phyloP scores from a whole-genome alignment of 2,329 filamentous ascomycete species.

The Tolypocladium amazonense region DNA sequence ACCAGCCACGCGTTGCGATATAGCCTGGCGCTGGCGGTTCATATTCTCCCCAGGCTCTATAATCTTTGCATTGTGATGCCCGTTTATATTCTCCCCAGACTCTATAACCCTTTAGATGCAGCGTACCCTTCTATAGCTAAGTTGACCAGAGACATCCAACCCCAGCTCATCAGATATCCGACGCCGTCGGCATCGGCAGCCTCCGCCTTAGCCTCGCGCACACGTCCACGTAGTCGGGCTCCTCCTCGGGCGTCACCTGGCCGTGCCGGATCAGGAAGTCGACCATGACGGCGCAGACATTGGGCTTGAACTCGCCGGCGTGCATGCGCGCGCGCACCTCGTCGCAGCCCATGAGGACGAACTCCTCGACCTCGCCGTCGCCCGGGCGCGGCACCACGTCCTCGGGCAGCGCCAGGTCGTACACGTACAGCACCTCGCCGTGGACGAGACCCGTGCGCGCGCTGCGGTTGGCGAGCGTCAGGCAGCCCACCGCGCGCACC shows the following conservation, averaged over 20 bases:
- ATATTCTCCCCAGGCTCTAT: too few species aligned
- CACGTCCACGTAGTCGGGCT: slow-evolving; percentile 64
- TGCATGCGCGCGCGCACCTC: slow-evolving; percentile 52
- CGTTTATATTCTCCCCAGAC: too few species aligned
- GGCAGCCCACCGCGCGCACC: slow-evolving; percentile 16
- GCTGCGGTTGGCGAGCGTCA: slow-evolving; percentile 24
- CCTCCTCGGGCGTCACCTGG: slow-evolving; percentile 59
- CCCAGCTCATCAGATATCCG: slow-evolving; percentile 6
- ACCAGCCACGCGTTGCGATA: too few species aligned
- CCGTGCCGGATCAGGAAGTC: slow-evolving; percentile 77
- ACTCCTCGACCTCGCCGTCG: slow-evolving; percentile 71
- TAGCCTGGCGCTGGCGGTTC: too few species aligned
- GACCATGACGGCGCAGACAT: slow-evolving; percentile 65
- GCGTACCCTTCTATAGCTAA: too few species aligned
- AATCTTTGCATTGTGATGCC: too few species aligned
- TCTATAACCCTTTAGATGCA: too few species aligned
- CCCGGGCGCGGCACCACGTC: slow-evolving; percentile 53
- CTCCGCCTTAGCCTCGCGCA: slow-evolving; percentile 30
- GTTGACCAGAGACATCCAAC: not conserved
- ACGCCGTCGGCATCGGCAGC: slow-evolving; percentile 27
- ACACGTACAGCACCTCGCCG: slow-evolving; percentile 50
- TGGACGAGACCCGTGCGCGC: slow-evolving; percentile 17
- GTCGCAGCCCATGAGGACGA: slow-evolving; percentile 53
- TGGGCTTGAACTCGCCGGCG: slow-evolving; percentile 71
- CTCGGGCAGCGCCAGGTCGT: slow-evolving; percentile 57